Conservation (phyloP, 1,284 basidiomycete species). For the Inonotus obliquus region DNA sequence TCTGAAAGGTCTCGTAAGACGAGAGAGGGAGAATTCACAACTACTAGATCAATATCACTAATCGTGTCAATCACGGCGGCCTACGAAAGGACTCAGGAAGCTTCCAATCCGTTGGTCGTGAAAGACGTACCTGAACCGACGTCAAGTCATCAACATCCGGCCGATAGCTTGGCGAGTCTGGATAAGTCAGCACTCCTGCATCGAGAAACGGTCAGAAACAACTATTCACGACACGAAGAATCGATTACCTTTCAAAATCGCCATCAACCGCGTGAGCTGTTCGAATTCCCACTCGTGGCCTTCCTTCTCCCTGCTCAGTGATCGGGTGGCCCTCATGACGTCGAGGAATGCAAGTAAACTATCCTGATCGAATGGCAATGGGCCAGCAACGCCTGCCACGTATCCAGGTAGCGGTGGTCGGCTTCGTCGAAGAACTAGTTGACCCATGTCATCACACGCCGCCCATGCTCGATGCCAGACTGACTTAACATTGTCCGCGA, state of each 20-base stretch:
- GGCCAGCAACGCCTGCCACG: conserved; percentile 17
- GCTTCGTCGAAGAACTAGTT: conserved; percentile 37
- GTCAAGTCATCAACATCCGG: conserved; percentile 83
- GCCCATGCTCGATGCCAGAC: conserved; percentile 64
- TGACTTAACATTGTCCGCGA: conserved; percentile 40
- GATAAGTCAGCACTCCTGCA: conserved; percentile 74
- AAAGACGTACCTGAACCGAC: conserved; percentile 66
- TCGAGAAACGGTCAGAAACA: conserved; percentile 6
- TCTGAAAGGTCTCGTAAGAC: conserved; percentile 83
- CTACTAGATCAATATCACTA: conserved; percentile 57
- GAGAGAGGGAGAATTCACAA: conserved; percentile 61
- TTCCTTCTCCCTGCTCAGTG: conserved; percentile 41
- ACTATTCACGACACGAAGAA: conserved; percentile 23
- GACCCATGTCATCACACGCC: conserved; percentile 67
- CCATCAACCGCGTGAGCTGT: conserved; percentile 64
- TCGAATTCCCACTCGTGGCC: conserved; percentile 61
- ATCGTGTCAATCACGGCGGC: conserved; percentile 68
- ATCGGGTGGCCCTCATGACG: conserved; percentile 58
- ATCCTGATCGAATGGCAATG: conserved; percentile 76
- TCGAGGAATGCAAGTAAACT: conserved; percentile 79
- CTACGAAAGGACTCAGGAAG: conserved; percentile 32
- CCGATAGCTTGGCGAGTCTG: conserved; percentile 78
- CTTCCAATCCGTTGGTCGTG: background rate
- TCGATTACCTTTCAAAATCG: conserved; percentile 65
- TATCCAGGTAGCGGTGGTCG: conserved; percentile 22